phyloP scores from a whole-genome alignment of 345 rosid species.

The Salix udensis region DNA sequence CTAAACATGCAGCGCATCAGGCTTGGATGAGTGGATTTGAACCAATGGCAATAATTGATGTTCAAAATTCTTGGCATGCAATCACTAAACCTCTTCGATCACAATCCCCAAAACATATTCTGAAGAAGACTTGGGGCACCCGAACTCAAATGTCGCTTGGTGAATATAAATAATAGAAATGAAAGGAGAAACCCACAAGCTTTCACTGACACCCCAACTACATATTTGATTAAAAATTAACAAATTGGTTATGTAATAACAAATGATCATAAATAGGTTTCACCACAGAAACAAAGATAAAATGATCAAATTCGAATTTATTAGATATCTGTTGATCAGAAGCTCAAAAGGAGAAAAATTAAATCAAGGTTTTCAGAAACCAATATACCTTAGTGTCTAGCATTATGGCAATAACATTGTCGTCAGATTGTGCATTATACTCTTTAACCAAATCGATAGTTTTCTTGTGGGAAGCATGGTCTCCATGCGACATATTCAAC shows the following conservation, averaged over 20 bases:
- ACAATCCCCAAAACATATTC: neutral
- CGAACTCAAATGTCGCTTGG: neutral
- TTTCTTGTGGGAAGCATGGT: slow-evolving; percentile 82
- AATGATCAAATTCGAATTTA: neutral
- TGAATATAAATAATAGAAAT: neutral
- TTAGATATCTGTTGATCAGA: neutral
- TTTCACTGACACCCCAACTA: neutral
- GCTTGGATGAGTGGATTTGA: neutral
- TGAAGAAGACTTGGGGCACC: neutral
- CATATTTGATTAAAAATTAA: neutral
- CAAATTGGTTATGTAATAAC: neutral
- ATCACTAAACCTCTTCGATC: neutral
- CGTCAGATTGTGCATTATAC: slow-evolving; percentile 73
- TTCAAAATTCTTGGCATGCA: neutral
- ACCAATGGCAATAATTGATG: neutral
- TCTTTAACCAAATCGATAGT: slow-evolving; percentile 87
- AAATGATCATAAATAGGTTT: neutral
- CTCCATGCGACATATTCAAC: slow-evolving; percentile 94
- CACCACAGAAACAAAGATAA: neutral
- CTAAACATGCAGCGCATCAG: neutral
- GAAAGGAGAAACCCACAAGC: neutral
- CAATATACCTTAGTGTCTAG: slow-evolving; percentile 81
- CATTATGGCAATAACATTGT: slow-evolving; percentile 86
- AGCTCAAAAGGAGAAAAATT: neutral
- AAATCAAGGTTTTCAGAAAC: neutral